Evolutionary conservation across 768 basidiomycete genomes (phyloP), one percentile per base, ranked within the genome.

Genomic region (Mrakia blollopis): DNA sequence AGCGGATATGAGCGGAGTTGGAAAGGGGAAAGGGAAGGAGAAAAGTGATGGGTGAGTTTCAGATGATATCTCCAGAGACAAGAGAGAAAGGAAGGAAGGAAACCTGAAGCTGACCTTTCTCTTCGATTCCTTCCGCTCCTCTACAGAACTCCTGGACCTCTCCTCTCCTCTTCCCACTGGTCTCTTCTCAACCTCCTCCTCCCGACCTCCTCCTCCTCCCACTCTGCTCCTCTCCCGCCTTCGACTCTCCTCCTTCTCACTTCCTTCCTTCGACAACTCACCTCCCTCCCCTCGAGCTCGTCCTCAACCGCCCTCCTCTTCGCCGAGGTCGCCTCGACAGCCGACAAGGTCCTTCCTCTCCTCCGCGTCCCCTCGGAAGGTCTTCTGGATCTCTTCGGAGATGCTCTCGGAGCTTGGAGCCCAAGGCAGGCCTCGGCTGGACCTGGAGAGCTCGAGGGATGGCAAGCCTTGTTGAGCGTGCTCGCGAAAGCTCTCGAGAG

Each of bases 341-440:
- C 72, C 52, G 39, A 39, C 3, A 65, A 57, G 50, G 60, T 77
- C 1, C 65, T 77, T 5, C 44, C 39, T 21, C 76, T 77, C 52
- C 44, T 73, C 3, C 63, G 70, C 3, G 47, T 44, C 3, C 47
- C 57, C 16, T 28, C 76, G 5, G 76, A 77, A 25, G 67, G 54
- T 54, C 69, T 78, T 10, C 52, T 78, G 16, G 77, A 78, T 35
- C 73, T 78, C n/a, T 68, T 74, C 57, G 77, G 73, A 54, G 77
- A 74, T 35, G 77, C 67, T 6, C 60, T 78, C 14, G 41, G 32
- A 10, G 57, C 54, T 30, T 75, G 73, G 77, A 57, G 18, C 21
- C 10, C 60, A 9, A 32, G 73, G 18, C n/a, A 11, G 11, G 37
- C 44, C 11, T 10, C 67, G 16, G 57, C 60, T 18, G 35, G 28